Evolutionary conservation across 2,329 filamentous ascomycete genomes (phyloP).

Genomic region (Fusarium pseudonygamai): DNA sequence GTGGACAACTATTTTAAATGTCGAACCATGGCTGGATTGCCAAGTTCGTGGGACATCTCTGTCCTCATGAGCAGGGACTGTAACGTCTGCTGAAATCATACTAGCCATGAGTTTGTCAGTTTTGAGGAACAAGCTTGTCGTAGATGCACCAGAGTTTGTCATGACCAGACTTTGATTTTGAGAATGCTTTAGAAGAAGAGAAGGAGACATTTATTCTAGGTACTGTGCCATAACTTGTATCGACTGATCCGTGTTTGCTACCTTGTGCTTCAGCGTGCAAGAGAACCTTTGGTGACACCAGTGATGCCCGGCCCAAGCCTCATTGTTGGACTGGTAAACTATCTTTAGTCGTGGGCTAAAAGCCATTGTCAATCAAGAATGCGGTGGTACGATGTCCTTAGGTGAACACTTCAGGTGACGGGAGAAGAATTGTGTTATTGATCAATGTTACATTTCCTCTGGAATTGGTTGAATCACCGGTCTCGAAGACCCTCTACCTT

Average conservation of each 20-base stretch:
- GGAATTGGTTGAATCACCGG: conserved; percentile 16
- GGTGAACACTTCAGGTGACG: conserved; percentile 21
- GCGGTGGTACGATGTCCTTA: conserved; percentile 33
- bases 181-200: conserved; percentile 2
- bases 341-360: conserved; percentile 23
- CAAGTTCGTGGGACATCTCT: conserved; percentile 13
- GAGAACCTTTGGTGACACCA: conserved; percentile 32
- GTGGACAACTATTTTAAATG: conserved; percentile 12
- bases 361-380: conserved; percentile 5
- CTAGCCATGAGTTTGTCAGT: conserved; percentile 28
- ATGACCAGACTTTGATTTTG: conserved; percentile 14
- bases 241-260: conserved; percentile 33
- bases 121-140: conserved; percentile 7
- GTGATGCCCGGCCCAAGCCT: conserved; percentile 28
- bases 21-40: conserved; percentile 3
- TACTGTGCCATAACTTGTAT: conserved; percentile 4
- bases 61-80: conserved; percentile 1
- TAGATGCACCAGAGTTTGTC: neutral
- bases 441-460: conserved; percentile 8
- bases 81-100: conserved; percentile 7
- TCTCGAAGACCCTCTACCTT: conserved; percentile 41
- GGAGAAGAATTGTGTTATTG: conserved; percentile 18
- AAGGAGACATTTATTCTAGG: conserved; percentile 17
- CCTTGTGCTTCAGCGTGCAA: conserved; percentile 25
- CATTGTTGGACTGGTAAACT: conserved; percentile 29